Percentiles rank a stretch among this genome's conserved stretches.
Evolutionary conservation across 2,329 filamentous ascomycete species (phyloP).

Genomic region (Domatiomyces globalis): DNA sequence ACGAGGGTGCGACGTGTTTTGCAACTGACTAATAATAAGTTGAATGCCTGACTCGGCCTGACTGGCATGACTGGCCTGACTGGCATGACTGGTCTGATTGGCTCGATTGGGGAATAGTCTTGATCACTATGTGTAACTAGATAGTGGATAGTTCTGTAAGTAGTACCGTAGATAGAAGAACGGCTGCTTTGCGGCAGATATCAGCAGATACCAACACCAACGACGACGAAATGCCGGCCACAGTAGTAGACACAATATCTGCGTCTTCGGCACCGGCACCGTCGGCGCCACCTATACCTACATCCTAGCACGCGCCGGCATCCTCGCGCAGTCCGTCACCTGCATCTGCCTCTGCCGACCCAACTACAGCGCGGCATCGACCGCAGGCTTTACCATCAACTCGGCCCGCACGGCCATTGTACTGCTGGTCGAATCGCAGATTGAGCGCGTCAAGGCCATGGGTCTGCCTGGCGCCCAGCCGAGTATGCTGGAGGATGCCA

Average conservation of each 20-base stretch:
- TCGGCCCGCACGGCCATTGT: constrained; percentile 16
- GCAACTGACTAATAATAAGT: no score
- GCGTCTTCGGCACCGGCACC: constrained; percentile 22
- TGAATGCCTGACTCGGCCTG: no score
- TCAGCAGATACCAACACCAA: constrained; percentile 3
- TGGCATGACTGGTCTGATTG: no score
- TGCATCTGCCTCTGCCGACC: constrained; percentile 19
- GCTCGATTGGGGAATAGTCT: no score
- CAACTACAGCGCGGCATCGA: constrained; percentile 20
- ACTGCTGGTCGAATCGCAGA: constrained; percentile 22
- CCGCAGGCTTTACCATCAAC: constrained; percentile 20
- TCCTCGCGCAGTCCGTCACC: constrained; percentile 18
- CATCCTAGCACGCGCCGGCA: constrained; percentile 19
- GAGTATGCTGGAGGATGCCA: constrained; percentile 38
- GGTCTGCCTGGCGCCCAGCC: constrained; percentile 30
- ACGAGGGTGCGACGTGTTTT: no score
- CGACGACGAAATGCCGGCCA: constrained; percentile 14
- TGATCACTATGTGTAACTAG: no score
- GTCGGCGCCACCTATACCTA: constrained; percentile 22
- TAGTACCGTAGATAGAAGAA: no score
- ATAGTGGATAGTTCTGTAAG: no score
- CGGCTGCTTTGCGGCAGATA: no score
- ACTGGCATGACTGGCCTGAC: no score
- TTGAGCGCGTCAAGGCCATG: constrained; percentile 26
- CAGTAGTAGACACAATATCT: constrained; percentile 5